phyloP scores from a whole-genome alignment of 768 basidiomycete species.

The Hirschioporus abietinus region DNA sequence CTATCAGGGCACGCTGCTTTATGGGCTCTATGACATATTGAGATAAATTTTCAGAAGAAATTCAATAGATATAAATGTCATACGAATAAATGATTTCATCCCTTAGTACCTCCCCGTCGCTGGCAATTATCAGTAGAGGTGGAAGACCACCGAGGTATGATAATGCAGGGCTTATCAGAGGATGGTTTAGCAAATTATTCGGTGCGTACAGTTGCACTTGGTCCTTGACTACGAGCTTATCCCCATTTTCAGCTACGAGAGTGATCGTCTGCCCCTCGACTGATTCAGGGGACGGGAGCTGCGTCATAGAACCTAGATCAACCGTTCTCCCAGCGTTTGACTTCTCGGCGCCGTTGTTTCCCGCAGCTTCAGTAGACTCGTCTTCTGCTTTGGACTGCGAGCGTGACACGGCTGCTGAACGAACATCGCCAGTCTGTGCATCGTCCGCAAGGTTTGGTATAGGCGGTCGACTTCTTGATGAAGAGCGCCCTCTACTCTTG shows the following conservation, averaged over 20 bases:
- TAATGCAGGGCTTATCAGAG: conserved; percentile 75
- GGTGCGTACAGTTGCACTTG: conserved; percentile 87
- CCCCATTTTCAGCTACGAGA: conserved; percentile 42
- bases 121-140: conserved; percentile 77
- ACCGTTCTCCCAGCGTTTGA: conserved; percentile 30
- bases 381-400: not conserved
- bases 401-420: not conserved
- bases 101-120: conserved; percentile 86
- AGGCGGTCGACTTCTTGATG: not conserved
- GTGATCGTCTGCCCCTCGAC: conserved; percentile 39
- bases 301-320: conserved; percentile 43
- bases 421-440: not conserved
- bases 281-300: conserved; percentile 33
- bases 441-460: not conserved
- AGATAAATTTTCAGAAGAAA: not conserved
- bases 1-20: conserved; percentile 81
- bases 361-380: not conserved
- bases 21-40: conserved; percentile 58
- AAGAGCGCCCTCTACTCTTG: not conserved
- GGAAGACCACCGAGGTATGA: conserved; percentile 88
- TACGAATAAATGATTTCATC: conserved; percentile 90
- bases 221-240: conserved; percentile 46
- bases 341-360: not conserved
- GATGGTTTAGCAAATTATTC: conserved; percentile 73
- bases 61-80: conserved; percentile 22